A percentile compares a stretch with the other conserved stretches of the same genome.
Conservation (phyloP, 192 early-diverging fungal genomes). For the Gamsiella multidivaricata region DNA sequence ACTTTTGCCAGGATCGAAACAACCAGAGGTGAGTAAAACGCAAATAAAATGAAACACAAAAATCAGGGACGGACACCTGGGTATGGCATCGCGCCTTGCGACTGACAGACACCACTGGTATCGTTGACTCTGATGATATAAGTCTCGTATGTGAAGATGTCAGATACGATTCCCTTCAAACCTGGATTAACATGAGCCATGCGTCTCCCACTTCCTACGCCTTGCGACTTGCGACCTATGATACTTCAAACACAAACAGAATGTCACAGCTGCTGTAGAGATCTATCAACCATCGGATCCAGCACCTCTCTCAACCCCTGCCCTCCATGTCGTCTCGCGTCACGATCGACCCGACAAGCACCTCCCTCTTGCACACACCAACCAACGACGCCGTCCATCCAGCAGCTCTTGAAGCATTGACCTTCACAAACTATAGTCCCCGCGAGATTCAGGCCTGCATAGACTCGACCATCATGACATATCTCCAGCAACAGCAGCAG, state of each 20-base stretch:
- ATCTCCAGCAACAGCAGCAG: constrained; percentile 32
- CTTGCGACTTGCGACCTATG: too few relatives aligned
- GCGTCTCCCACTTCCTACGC: too few relatives aligned
- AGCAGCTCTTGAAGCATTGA: constrained; percentile 18
- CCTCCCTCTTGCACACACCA: constrained; percentile 24
- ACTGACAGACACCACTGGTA: too few relatives aligned
- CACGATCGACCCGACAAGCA: constrained; percentile 12
- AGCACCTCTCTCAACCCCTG: neutral
- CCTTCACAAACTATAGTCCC: constrained; percentile 42
- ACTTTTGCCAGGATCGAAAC: too few relatives aligned
- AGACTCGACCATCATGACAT: constrained; percentile 42
- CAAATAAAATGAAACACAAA: too few relatives aligned
- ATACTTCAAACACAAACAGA: too few relatives aligned
- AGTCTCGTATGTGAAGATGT: too few relatives aligned
- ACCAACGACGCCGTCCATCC: constrained; percentile 12
- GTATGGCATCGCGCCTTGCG: too few relatives aligned
- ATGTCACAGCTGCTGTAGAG: constrained; percentile 1
- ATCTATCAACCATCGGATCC: neutral
- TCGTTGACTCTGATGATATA: too few relatives aligned
- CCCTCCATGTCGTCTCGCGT: constrained; percentile 16
- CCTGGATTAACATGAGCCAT: too few relatives aligned
- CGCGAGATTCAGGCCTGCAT: constrained; percentile 28
- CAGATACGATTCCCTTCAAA: too few relatives aligned
- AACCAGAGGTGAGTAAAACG: constrained; percentile 1
- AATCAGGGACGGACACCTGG: too few relatives aligned